Conservation (phyloP, 1,284 basidiomycete genomes). For the Boletus albobrunnescens region DNA sequence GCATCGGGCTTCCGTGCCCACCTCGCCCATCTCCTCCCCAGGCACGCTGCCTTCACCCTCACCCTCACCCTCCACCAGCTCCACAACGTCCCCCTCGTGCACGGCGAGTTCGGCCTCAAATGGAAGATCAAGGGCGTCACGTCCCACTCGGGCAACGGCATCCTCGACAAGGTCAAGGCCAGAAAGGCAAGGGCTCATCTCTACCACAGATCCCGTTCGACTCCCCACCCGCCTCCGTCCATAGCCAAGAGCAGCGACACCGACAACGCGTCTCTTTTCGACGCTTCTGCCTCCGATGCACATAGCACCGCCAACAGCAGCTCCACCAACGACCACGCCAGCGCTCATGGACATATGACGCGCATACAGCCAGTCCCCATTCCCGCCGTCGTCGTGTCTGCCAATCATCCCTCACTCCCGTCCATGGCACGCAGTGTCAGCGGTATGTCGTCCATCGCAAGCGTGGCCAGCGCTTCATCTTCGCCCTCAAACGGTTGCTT, state of each 20-base stretch:
- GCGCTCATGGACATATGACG: neutral
- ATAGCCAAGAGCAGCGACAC: constrained; percentile 22
- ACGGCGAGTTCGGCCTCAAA: constrained; percentile 67
- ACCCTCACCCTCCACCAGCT: constrained; percentile 68
- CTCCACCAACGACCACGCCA: constrained; percentile 20
- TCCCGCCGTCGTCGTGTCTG: constrained; percentile 37
- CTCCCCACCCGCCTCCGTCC: neutral
- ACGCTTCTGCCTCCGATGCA: constrained; percentile 30
- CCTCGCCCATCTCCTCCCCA: constrained; percentile 30
- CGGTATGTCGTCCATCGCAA: constrained; percentile 22
- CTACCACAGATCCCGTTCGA: constrained; percentile 21
- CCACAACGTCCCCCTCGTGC: constrained; percentile 69
- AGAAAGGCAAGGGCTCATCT: constrained; percentile 35
- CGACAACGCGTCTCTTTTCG: constrained; percentile 28
- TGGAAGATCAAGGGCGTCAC: constrained; percentile 75
- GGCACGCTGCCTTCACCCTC: constrained; percentile 59
- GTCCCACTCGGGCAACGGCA: constrained; percentile 36
- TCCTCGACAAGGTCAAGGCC: constrained; percentile 38
- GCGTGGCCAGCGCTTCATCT: constrained; percentile 20
- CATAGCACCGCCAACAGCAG: constrained; percentile 30
- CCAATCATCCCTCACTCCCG: constrained; percentile 15
- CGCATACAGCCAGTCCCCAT: constrained; percentile 13
- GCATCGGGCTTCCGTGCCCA: constrained; percentile 27
- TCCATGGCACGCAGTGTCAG: constrained; percentile 20
- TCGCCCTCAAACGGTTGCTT: constrained; percentile 9